A percentile compares a stretch with the other conserved stretches of the same genome.
Conservation (phyloP, 306 rosid genomes). For the Carpinus viminea region DNA sequence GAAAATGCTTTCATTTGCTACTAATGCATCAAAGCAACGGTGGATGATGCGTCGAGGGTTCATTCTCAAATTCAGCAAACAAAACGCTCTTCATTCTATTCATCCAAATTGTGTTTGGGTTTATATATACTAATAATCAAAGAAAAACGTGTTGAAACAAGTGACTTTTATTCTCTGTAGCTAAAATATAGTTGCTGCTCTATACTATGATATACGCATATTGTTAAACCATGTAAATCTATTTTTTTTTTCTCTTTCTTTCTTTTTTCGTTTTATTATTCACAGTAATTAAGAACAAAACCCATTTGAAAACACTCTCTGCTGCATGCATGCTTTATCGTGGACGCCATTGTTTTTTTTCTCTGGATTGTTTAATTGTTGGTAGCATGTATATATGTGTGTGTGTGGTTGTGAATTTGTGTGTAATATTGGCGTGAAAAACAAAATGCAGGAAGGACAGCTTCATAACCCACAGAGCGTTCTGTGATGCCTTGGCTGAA, state of each 20-base stretch:
- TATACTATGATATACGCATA: no score
- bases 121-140: no score
- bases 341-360: not conserved
- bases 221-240: no score
- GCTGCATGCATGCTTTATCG: not conserved
- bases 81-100: not conserved
- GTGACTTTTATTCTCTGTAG: no score
- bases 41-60: slow-evolving; percentile 24
- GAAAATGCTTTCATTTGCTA: slow-evolving; percentile 25
- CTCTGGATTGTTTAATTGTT: not conserved
- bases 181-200: no score
- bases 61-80: slow-evolving; percentile 2
- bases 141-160: no score
- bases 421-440: not conserved
- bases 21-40: slow-evolving; percentile 11
- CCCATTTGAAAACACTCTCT: no score
- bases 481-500: slow-evolving; percentile 94
- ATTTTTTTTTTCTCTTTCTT: no score
- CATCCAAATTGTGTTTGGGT: not conserved
- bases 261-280: no score
- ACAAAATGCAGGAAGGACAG: slow-evolving; percentile 74
- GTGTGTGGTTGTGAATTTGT: not conserved
- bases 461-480: slow-evolving; percentile 94
- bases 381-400: not conserved
- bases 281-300: no score